Evolutionary conservation across 768 basidiomycete species (phyloP).

Genomic region (Termitomyces sp.): DNA sequence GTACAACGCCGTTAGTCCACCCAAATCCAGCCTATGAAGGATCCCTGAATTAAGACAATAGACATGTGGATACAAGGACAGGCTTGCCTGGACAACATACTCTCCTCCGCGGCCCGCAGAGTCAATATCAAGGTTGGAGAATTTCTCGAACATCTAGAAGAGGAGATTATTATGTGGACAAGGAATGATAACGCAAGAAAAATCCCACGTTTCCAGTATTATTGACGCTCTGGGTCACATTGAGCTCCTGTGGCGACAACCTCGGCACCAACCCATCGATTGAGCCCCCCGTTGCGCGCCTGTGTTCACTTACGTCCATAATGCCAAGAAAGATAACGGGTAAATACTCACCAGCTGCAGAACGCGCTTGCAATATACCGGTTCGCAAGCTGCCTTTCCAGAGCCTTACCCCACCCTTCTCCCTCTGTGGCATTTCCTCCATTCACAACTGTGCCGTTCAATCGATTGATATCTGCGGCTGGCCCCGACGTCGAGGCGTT

Average conservation of each 20-base stretch:
- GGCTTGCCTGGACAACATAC: constrained; percentile 74
- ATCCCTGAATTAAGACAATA: neutral
- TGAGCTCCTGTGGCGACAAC: constrained; percentile 64
- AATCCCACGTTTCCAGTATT: constrained; percentile 72
- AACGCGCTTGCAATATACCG: constrained; percentile 78
- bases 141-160: constrained; percentile 82
- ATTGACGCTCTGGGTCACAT: constrained; percentile 56
- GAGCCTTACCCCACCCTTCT: constrained; percentile 61
- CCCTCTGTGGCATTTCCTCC: constrained; percentile 55
- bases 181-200: neutral
- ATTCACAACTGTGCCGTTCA: constrained; percentile 53
- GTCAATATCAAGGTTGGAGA: constrained; percentile 73
- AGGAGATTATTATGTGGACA: neutral
- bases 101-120: constrained; percentile 80
- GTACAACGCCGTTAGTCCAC: constrained; percentile 81
- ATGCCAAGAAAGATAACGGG: neutral
- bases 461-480: constrained; percentile 54
- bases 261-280: constrained; percentile 66
- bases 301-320: constrained; percentile 17
- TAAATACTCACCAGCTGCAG: constrained; percentile 73
- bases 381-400: constrained; percentile 76
- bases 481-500: constrained; percentile 51
- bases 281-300: constrained; percentile 86
- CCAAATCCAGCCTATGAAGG: constrained; percentile 64
- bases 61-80: constrained; percentile 8